Conservation (phyloP, 2,329 filamentous ascomycete species). For the Chrysosporium keratinophilum region DNA sequence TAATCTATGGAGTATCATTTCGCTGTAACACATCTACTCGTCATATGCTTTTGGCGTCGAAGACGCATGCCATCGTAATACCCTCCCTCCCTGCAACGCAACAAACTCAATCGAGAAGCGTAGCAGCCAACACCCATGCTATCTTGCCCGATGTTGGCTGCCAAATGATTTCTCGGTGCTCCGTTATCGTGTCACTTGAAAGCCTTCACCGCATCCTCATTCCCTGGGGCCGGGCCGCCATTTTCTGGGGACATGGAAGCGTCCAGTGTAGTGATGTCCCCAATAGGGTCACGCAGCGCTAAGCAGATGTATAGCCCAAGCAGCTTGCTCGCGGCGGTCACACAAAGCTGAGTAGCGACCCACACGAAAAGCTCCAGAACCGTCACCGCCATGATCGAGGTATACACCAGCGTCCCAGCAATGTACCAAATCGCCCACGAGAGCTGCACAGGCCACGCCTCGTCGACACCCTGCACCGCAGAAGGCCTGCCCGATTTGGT, state of each 20-base stretch:
- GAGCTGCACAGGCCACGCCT: constrained; percentile 25
- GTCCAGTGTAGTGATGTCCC: not conserved
- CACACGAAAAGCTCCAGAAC: constrained; percentile 26
- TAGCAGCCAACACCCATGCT: too few relatives aligned
- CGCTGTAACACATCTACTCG: too few relatives aligned
- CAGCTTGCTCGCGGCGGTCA: constrained; percentile 22
- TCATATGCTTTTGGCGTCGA: too few relatives aligned
- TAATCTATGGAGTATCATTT: too few relatives aligned
- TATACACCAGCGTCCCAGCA: constrained; percentile 26
- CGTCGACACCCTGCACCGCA: constrained; percentile 22
- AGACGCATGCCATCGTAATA: too few relatives aligned
- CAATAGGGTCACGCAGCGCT: constrained; percentile 6
- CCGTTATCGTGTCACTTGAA: not conserved
- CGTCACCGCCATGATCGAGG: constrained; percentile 28
- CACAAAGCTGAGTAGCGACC: constrained; percentile 20
- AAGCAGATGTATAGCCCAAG: constrained; percentile 18
- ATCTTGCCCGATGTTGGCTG: too few relatives aligned
- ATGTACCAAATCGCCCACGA: constrained; percentile 27
- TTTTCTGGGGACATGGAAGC: not conserved
- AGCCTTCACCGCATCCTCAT: not conserved
- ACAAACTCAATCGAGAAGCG: too few relatives aligned
- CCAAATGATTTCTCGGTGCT: not conserved
- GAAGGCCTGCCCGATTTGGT: constrained; percentile 4
- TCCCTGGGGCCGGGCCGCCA: not conserved
- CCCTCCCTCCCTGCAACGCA: too few relatives aligned